Percentiles rank a stretch among this genome's conserved stretches.
These are phyloP conservation scores for Cladophialophora chaetospira DNA, from an alignment of 2,329 filamentous ascomycete species.

Conservation along the genomic window DNA sequence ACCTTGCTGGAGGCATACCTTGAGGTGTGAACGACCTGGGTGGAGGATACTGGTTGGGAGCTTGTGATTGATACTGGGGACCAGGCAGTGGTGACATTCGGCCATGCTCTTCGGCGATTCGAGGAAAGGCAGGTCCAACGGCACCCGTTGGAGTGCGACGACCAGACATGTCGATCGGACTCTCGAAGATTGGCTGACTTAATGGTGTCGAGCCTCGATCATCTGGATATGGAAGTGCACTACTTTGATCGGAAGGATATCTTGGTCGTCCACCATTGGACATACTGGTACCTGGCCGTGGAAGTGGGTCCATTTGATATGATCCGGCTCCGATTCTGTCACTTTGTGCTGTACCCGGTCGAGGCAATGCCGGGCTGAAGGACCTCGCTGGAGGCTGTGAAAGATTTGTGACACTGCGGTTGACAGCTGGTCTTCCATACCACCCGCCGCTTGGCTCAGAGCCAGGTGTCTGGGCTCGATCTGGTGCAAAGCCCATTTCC, in stretches of 20 bases:
- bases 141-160: conserved; percentile 23
- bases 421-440: conserved; percentile 22
- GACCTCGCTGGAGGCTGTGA: conserved; percentile 35
- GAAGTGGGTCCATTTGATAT: conserved; percentile 35
- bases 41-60: conserved; percentile 23
- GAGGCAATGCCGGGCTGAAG: conserved; percentile 33
- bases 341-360: conserved; percentile 33
- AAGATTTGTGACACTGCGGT: conserved; percentile 32
- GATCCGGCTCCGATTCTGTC: conserved; percentile 34
- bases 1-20: conserved; percentile 17
- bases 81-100: conserved; percentile 29
- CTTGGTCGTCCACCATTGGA: conserved; percentile 26
- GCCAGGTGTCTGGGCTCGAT: conserved; percentile 26
- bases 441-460: conserved; percentile 35
- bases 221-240: conserved; percentile 25
- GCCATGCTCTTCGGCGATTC: conserved; percentile 27
- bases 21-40: conserved; percentile 30
- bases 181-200: conserved; percentile 17
- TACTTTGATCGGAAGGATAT: conserved; percentile 24
- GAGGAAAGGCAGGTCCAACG: conserved; percentile 19
- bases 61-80: conserved; percentile 26
- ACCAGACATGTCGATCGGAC: conserved; percentile 10
- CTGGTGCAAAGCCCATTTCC: conserved; percentile 57
- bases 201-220: conserved; percentile 25
- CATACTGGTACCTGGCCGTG: conserved; percentile 32